Evolutionary conservation across 352 stramenopile species (phyloP), one percentile per base, ranked within the genome.

Genomic region (Phytophthora sp.): DNA sequence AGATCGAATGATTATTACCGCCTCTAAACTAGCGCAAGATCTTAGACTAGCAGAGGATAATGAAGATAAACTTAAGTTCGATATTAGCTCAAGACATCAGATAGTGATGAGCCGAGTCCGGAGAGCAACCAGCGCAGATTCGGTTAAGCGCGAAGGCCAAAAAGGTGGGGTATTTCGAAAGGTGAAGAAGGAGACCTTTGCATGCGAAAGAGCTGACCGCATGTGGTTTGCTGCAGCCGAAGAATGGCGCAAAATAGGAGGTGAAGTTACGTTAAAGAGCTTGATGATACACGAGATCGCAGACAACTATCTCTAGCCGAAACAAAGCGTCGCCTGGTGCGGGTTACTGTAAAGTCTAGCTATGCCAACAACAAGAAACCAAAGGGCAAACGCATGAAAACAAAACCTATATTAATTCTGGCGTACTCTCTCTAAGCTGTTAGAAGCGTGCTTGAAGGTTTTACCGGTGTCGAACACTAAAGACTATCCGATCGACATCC

Each of bases 391-490:
- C 7, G 9, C 0, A 38, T 68, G 45, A 73, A 68, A 69, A 71
- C 27, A n/a, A n/a, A n/a, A n/a, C 60, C 64, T 13, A 50, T 66
- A 3, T 44, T 63, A 16, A 67, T 63, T 16, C 20, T 57, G 41
- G 60, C 61, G 0, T 74, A 65, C 21, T 77, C 65, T 57, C 0
- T 3, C 31, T 0, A 61, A 55, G 30, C 44, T 78, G 3, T 9
- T 78, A 4, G 13, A 56, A 0, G 42, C 46, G 4, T 73, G 63
- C 26, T 18, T 66, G 2, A 20, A 23, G 9, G 6, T 42, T 0
- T 13, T 72, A 2, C 41, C 57, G 2, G 9, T 58, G 0, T 16
- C 21, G 0, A 76, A 63, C 31, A 13, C 20, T 31, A 21, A 36
- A 35, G 9, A 4, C 13, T 18, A 46, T 2, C 20, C 24, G 13